Base-by-base conservation (phyloP, 1,284 basidiomycete genomes). In the Ustilago tritici region DNA sequence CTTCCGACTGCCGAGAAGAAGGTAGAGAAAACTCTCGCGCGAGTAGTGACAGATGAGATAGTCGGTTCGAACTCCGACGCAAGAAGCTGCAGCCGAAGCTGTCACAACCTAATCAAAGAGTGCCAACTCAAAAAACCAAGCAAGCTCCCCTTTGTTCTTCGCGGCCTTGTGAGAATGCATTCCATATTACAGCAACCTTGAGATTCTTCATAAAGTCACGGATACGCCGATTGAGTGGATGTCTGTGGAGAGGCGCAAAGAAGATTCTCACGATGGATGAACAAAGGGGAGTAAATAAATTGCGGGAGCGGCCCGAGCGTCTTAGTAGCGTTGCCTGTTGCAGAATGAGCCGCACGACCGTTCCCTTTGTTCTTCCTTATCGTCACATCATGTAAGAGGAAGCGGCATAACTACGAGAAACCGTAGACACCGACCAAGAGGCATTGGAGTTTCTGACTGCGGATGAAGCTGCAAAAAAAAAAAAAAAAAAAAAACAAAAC, bases 81-180 rank as follows among this genome's bases (percentile, higher is more conserved):
- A 56, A 11, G 41, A 57, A 47, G 38, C 57, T 72, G 61, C 65
- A 73, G 58, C 65, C 70, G 62, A 73, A 61, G 38, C 70, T 73
- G 70, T 73, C 70, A 73, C 61, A 73, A 17, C 56, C 70, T 72
- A 72, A 72, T 73, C 70, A 54, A 73, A 67, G 19, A 64, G 54
- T 58, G 70, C 70, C 15, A 34, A 41, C 11, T 23, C 35, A 12
- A 57, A 43, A 15, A 38, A 9, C 34, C 23, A 35, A 31, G 53
- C 23, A 35, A 31, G 53, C 7, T 34, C 17, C 70, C 58, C 65
- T 73, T 73, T 68, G 65, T 67, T 64, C 59, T 34, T n/a, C 14
- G 28, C 46, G 8, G 36, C 31, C 31, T 31, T 54, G 15, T 11
- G 40, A 19, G 23, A 46, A 43, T 14, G 40, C 23, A 34, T n/a